Evolutionary conservation across 495 filamentous ascomycete genomes (phyloP).

Genomic region (Lepidopterella palustris): DNA sequence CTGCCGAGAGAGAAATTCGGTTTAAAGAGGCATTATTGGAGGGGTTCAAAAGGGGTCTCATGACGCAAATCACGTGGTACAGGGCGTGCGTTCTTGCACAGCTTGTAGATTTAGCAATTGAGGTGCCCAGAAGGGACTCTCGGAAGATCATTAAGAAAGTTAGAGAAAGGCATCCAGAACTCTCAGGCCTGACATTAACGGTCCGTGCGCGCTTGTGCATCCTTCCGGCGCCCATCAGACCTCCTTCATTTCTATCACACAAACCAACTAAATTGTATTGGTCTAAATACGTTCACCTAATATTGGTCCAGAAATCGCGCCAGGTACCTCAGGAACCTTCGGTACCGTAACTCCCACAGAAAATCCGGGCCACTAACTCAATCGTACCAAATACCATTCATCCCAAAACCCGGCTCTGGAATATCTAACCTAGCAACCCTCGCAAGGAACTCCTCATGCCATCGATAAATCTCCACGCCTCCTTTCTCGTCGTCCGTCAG

Average conservation of each 20-base stretch:
- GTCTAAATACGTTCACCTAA: too few species aligned
- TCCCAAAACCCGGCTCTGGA: slow-evolving; percentile 74
- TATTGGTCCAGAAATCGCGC: too few species aligned
- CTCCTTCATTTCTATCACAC: too few species aligned
- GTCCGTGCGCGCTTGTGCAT: too few species aligned
- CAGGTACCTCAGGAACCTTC: too few species aligned
- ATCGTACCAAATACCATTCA: slow-evolving; percentile 91
- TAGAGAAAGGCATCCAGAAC: too few species aligned
- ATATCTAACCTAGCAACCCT: slow-evolving; percentile 68
- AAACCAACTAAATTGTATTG: too few species aligned
- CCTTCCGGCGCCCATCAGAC: too few species aligned
- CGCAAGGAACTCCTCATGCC: slow-evolving; percentile 68
- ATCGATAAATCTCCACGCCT: slow-evolving; percentile 79
- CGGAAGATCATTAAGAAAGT: too few species aligned
- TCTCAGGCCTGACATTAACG: too few species aligned
- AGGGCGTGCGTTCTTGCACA: background rate
- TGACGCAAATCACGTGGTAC: background rate
- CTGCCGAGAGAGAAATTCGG: background rate
- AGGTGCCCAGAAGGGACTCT: too few species aligned
- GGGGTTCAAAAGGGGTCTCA: background rate
- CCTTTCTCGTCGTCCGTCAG: slow-evolving; percentile 80
- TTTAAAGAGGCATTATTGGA: background rate
- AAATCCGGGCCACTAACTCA: slow-evolving; percentile 34
- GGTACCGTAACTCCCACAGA: too few species aligned
- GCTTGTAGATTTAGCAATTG: background rate